phyloP scores from a whole-genome alignment of 345 rosid species.

The Atalantia buxifolia region DNA sequence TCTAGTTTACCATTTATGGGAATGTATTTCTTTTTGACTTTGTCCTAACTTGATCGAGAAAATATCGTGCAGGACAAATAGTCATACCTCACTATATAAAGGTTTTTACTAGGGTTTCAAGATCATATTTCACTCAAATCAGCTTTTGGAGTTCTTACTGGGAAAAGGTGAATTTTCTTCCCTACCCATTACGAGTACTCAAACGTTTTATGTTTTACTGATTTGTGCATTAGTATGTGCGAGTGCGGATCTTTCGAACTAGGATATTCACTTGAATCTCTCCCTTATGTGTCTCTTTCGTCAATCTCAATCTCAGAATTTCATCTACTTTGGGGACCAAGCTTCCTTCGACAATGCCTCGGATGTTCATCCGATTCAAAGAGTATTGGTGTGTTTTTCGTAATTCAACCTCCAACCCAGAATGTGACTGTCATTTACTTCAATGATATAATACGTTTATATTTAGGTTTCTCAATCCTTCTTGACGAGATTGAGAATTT shows the following conservation, averaged over 20 bases:
- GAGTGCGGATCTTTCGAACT: neutral
- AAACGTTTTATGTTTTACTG: neutral
- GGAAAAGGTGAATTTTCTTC: conserved; percentile 49
- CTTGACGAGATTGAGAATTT: neutral
- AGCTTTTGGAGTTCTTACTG: conserved; percentile 40
- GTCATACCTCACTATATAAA: conserved; percentile 58
- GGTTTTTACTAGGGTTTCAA: conserved; percentile 51
- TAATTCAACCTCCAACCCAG: conserved; percentile 33
- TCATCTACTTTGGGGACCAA: conserved; percentile 38
- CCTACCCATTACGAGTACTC: neutral
- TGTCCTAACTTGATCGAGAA: conserved; percentile 5
- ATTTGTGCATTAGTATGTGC: neutral
- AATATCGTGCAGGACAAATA: conserved; percentile 55
- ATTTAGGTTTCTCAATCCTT: neutral
- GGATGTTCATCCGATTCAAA: conserved; percentile 55
- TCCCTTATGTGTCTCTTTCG: neutral
- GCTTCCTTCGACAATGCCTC: conserved; percentile 59
- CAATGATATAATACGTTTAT: neutral
- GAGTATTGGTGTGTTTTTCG: conserved; percentile 65
- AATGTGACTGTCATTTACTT: conserved; percentile 2
- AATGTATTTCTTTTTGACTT: neutral
- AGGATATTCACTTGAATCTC: neutral
- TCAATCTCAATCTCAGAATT: conserved; percentile 35
- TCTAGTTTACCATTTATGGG: neutral
- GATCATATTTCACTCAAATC: conserved; percentile 41